phyloP scores from a whole-genome alignment of 2,329 filamentous ascomycete species.

The Venturiaceae sp. region DNA sequence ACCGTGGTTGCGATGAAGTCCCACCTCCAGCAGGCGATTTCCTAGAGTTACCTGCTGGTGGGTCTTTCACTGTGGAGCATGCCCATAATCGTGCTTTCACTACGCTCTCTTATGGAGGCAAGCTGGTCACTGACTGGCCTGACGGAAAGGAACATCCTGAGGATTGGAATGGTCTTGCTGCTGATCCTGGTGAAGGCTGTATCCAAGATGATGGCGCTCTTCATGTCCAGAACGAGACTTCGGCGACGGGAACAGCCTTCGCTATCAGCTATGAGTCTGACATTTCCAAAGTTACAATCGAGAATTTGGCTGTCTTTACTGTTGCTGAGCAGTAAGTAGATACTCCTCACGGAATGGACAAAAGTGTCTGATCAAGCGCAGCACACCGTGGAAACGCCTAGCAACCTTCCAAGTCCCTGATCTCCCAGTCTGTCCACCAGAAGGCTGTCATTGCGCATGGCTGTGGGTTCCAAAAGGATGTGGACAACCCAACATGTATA shows the following conservation, averaged over 20 bases:
- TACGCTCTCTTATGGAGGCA: slow-evolving; percentile 34
- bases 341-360: no score
- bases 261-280: slow-evolving; percentile 42
- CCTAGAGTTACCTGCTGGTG: slow-evolving; percentile 39
- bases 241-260: slow-evolving; percentile 37
- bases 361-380: slow-evolving; percentile 9
- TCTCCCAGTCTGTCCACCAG: slow-evolving; percentile 26
- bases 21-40: slow-evolving; percentile 26
- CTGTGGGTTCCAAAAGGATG: slow-evolving; percentile 30
- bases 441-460: slow-evolving; percentile 32
- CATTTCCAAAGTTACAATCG: slow-evolving; percentile 36
- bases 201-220: slow-evolving; percentile 33
- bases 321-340: slow-evolving; percentile 32
- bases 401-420: slow-evolving; percentile 27
- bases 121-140: slow-evolving; percentile 32
- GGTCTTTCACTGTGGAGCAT: slow-evolving; percentile 38
- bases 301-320: slow-evolving; percentile 43
- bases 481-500: slow-evolving; percentile 34
- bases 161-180: slow-evolving; percentile 32
- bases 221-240: slow-evolving; percentile 35
- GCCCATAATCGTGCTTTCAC: slow-evolving; percentile 42
- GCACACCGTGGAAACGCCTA: slow-evolving; percentile 28
- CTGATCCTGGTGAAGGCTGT: slow-evolving; percentile 21
- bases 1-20: slow-evolving; percentile 35
- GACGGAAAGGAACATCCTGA: slow-evolving; percentile 37